Conservation (phyloP, 176 grass and related monocot species). For the Urochloa ruziziensis region DNA sequence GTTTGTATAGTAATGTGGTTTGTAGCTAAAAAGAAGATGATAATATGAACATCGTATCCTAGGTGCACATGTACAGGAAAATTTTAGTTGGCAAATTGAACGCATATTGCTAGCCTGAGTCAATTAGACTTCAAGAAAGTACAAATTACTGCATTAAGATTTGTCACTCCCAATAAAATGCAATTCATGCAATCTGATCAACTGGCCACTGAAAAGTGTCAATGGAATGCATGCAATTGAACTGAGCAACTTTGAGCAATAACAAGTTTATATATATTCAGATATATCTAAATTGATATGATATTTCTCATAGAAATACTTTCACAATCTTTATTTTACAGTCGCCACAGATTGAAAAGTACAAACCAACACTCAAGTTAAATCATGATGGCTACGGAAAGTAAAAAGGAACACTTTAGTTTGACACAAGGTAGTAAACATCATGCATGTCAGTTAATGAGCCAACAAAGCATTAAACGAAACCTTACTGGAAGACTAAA, state of each 20-base stretch:
- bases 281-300: not conserved
- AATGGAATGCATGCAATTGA: not conserved
- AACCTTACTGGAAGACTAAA: not conserved
- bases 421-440: not conserved
- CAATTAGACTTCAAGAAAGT: conserved; percentile 10
- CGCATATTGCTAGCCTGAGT: not conserved
- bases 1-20: not conserved
- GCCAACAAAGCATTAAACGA: not conserved
- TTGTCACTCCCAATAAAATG: conserved; percentile 9
- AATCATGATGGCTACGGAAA: not conserved
- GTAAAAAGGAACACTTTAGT: not conserved
- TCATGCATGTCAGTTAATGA: not conserved
- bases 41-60: not conserved
- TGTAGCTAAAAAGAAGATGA: not conserved
- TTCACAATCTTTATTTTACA: conserved; percentile 12
- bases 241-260: not conserved
- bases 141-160: not conserved
- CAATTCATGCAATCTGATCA: not conserved
- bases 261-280: not conserved
- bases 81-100: not conserved
- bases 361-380: not conserved
- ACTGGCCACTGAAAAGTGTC: not conserved
- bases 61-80: not conserved
- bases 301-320: not conserved
- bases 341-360: not conserved